These are phyloP conservation scores for Blepharisma japonicum DNA, from an alignment of 73 alveolate genomes.

Conservation along the genomic window DNA sequence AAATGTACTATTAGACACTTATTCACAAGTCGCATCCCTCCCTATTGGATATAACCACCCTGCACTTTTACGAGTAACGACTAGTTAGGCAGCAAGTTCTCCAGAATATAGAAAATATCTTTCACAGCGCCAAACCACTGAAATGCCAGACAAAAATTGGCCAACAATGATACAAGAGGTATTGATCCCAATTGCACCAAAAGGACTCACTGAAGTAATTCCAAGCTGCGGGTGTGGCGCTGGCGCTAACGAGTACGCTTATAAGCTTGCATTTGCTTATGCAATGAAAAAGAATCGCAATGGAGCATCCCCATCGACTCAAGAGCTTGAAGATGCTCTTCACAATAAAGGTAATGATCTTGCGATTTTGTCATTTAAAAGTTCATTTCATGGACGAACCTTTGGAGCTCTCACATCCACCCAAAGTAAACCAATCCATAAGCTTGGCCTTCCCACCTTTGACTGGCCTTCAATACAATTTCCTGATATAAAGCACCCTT, in stretches of 20 bases:
- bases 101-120: neutral
- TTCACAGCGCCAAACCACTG: neutral
- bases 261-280: constrained; percentile 23
- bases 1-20: constrained; percentile 34
- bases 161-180: constrained; percentile 1
- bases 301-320: no score
- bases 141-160: neutral
- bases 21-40: constrained; percentile 35
- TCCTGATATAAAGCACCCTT: constrained; percentile 37
- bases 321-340: no score
- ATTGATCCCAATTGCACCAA: constrained; percentile 22
- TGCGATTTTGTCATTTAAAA: constrained; percentile 23
- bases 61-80: neutral
- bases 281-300: neutral
- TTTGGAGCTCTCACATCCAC: constrained; percentile 4
- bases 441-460: constrained; percentile 33
- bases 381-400: constrained; percentile 29
- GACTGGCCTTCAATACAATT: constrained; percentile 34
- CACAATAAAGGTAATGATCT: neutral
- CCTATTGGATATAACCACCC: constrained; percentile 52
- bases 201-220: neutral
- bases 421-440: constrained; percentile 30
- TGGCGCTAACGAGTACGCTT: constrained; percentile 10
- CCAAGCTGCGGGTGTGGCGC: constrained; percentile 17
- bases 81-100: neutral